Evolutionary conservation across 2,329 filamentous ascomycete species (phyloP), one percentile per base, ranked within the genome.

Genomic region (Trichoderma atroviride): DNA sequence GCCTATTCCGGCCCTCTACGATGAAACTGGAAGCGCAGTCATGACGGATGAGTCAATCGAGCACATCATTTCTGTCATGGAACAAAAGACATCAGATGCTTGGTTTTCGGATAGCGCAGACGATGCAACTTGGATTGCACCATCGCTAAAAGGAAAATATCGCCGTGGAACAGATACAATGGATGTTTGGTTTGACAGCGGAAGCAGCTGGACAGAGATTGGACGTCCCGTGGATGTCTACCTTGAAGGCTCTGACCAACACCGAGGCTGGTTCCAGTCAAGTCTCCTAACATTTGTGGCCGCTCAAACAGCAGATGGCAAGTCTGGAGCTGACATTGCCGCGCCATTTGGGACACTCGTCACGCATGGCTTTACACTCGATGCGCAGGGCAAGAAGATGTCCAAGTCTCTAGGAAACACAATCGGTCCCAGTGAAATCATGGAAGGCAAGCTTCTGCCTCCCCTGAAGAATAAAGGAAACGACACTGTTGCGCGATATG

Each of bases 181-280:
- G 96, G 96, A 99, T 79, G 96, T 99, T 11, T 99, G 96, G 96
- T 99, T 99, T 74, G 96, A 99, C 79, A 98, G 96, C 73, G 96
- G 96, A 6, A 97, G 92, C 61, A 97, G 93, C 76, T 99, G 96
- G 96, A 91, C 85, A 4, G 85, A 88, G 76, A 83, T 82, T 33
- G 74, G 79, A 10, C 76, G 78, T 33, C 89, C 78, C 29, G 93
- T 93, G 0, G 94, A 99, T 78, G 87, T 98, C 29, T 98, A 97
- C 77, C 86, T 98, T 3, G 96, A 99, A 81, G 96, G 96, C 37
- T 92, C 91, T 4, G 96, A 99, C 78, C 96, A 99, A 78, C 96
- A 99, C 79, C 91, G 96, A 50, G 96, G 96, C 35, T 99, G 96
- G 96, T 99, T 99, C 78, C 96, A 99, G 80, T 98, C 96, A 7